phyloP scores from a whole-genome alignment of 179 eudicot genomes.

The Beta lomatogona region DNA sequence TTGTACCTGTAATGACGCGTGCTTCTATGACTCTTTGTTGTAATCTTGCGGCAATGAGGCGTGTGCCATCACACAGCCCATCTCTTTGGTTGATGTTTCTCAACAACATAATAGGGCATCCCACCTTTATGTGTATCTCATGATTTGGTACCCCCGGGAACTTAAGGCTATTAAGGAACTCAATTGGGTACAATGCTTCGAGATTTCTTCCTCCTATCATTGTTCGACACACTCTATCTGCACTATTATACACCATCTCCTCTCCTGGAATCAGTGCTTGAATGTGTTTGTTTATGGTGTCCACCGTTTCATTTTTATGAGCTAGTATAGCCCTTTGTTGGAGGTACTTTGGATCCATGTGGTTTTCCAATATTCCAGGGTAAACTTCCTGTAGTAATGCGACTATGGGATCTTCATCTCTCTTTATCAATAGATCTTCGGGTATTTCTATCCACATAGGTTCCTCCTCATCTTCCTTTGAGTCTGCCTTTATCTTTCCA shows the following conservation, averaged over 20 bases:
- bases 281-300: background rate
- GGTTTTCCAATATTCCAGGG: background rate
- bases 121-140: no score
- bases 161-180: no score
- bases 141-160: no score
- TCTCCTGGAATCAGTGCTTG: background rate
- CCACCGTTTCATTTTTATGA: background rate
- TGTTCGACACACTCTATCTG: background rate
- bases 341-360: background rate
- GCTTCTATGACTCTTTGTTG: no score
- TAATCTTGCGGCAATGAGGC: no score
- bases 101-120: no score
- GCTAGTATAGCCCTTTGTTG: background rate
- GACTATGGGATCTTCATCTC: background rate
- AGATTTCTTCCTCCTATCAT: no score
- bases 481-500: background rate
- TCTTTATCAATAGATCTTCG: background rate
- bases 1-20: no score
- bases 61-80: no score
- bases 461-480: background rate
- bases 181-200: no score
- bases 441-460: background rate
- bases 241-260: background rate
- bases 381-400: no score
- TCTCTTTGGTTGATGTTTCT: no score